Evolutionary conservation across 1,284 basidiomycete genomes (phyloP).

Genomic region (Ceratobasidium sp.): DNA sequence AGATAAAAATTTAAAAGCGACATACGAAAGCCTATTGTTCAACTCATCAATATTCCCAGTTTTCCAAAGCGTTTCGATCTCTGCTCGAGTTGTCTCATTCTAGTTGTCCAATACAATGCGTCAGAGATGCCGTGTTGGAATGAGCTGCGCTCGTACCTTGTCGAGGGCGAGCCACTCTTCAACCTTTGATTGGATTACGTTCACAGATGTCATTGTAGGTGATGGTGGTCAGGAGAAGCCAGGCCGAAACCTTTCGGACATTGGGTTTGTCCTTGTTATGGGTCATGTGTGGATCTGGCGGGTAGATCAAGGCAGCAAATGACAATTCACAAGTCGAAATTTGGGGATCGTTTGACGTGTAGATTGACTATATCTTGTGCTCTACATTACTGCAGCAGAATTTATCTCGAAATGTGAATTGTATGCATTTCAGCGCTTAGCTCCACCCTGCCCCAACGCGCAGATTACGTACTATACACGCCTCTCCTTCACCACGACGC

Average conservation of each 20-base stretch:
- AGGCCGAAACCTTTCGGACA: background rate
- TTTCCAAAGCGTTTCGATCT: constrained; percentile 62
- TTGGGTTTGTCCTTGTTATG: background rate
- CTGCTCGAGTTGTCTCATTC: constrained; percentile 55
- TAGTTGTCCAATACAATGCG: background rate
- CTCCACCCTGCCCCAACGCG: background rate
- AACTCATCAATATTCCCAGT: constrained; percentile 58
- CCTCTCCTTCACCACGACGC: constrained; percentile 1
- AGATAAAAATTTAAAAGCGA: constrained; percentile 21
- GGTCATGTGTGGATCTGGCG: background rate
- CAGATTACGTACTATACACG: background rate
- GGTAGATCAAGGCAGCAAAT: too few relatives aligned
- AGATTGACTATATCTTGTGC: too few relatives aligned
- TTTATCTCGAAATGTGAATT: background rate
- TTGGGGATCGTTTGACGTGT: too few relatives aligned
- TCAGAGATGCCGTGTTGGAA: too few relatives aligned
- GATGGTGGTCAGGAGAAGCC: background rate
- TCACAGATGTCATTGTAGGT: background rate
- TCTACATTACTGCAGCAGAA: background rate
- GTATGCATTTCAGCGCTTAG: background rate
- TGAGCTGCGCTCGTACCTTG: constrained; percentile 51
- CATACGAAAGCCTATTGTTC: constrained; percentile 64
- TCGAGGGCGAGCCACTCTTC: constrained; percentile 64
- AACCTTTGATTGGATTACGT: background rate
- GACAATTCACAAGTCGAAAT: too few relatives aligned